These are phyloP conservation scores for Penicillium manginii DNA, from an alignment of 495 filamentous ascomycete species.

Conservation along the genomic window DNA sequence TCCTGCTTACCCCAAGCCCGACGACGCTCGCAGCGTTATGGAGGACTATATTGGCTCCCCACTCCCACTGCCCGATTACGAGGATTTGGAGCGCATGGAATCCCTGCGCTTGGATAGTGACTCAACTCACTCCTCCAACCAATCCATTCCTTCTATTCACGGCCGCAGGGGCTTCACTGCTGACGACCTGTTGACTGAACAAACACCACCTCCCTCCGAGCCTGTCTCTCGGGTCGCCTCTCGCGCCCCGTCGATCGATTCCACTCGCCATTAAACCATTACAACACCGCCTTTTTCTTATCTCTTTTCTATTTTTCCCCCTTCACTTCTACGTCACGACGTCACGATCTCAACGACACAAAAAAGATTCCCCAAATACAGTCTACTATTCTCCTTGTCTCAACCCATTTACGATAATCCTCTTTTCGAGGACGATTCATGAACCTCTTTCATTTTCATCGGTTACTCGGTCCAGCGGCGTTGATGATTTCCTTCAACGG, in stretches of 20 bases:
- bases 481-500: conserved; percentile 3
- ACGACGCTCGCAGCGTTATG: conserved; percentile 40
- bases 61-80: conserved; percentile 43
- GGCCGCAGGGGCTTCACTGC: conserved; percentile 29
- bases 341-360: conserved; percentile 31
- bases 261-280: conserved; percentile 24
- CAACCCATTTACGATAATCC: conserved; percentile 21
- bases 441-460: background rate
- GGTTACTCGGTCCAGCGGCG: conserved; percentile 12
- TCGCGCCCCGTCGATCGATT: conserved; percentile 26
- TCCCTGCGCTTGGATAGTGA: conserved; percentile 44
- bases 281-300: background rate
- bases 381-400: background rate
- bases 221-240: conserved; percentile 26
- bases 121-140: conserved; percentile 41
- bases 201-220: conserved; percentile 24
- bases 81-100: conserved; percentile 50
- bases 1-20: conserved; percentile 68
- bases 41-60: conserved; percentile 52
- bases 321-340: conserved; percentile 23
- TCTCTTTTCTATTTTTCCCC: conserved; percentile 1
- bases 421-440: conserved; percentile 4
- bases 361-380: conserved; percentile 18
- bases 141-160: conserved; percentile 16
- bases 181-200: conserved; percentile 28